Conservation (phyloP, 768 basidiomycete genomes). For the Boletellus emodensis region DNA sequence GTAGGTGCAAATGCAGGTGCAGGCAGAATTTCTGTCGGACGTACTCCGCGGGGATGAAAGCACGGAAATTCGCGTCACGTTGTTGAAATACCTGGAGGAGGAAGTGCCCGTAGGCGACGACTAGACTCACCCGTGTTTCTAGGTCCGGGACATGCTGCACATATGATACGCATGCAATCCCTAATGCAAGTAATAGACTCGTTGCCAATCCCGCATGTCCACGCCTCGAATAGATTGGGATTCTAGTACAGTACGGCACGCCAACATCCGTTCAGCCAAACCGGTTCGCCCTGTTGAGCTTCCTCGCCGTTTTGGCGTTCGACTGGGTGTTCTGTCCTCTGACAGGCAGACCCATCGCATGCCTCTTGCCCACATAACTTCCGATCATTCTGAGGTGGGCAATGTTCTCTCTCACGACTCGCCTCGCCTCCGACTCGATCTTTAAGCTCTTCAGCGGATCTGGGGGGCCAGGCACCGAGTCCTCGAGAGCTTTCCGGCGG, state of each 20-base stretch:
- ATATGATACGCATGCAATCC: background rate
- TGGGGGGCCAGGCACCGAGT: conserved; percentile 32
- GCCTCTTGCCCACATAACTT: conserved; percentile 87
- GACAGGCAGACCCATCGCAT: conserved; percentile 91
- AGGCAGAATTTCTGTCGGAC: conserved; percentile 85
- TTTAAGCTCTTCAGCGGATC: conserved; percentile 74
- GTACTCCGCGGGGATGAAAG: conserved; percentile 88
- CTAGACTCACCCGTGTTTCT: conserved; percentile 38
- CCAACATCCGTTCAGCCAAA: conserved; percentile 30
- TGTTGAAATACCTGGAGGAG: conserved; percentile 92
- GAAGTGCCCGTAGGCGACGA: conserved; percentile 94
- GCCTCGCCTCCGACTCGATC: conserved; percentile 84
- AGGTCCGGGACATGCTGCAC: conserved; percentile 1
- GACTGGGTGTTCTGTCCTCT: conserved; percentile 90
- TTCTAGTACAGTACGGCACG: conserved; percentile 11
- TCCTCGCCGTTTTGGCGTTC: conserved; percentile 87
- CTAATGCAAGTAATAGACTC: conserved; percentile 3
- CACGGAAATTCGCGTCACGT: conserved; percentile 88
- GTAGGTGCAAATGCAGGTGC: conserved; percentile 95
- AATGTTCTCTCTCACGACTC: conserved; percentile 86
- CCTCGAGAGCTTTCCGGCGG: conserved; percentile 26
- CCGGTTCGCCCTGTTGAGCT: conserved; percentile 83
- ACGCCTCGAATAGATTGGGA: background rate
- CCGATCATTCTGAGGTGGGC: conserved; percentile 91
- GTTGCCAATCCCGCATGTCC: background rate